Conservation (phyloP, 208 protist genomes). For the Crithidia sp. region DNA sequence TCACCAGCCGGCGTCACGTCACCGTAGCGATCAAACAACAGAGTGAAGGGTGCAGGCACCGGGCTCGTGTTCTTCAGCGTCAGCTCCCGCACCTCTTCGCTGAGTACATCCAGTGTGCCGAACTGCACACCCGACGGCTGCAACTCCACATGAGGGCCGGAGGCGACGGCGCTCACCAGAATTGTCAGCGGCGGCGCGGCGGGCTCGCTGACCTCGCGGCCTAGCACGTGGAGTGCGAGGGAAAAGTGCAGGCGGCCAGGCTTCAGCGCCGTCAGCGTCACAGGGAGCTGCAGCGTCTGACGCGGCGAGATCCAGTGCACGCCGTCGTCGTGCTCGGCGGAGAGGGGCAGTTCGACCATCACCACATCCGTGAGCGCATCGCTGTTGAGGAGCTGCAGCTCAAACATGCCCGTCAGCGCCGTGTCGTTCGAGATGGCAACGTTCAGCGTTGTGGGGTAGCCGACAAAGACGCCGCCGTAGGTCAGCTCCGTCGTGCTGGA, state of each 20-base stretch:
- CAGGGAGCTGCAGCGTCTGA: slow-evolving; percentile 57
- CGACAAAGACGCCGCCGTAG: slow-evolving; percentile 93
- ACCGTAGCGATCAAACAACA: slow-evolving; percentile 37
- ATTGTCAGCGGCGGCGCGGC: slow-evolving; percentile 46
- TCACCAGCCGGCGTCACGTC: neutral
- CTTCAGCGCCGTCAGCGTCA: slow-evolving; percentile 77
- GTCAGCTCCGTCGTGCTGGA: slow-evolving; percentile 67
- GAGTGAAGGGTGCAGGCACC: slow-evolving; percentile 62
- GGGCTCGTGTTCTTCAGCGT: slow-evolving; percentile 85
- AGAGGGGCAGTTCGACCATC: slow-evolving; percentile 28
- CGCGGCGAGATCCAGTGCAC: slow-evolving; percentile 43
- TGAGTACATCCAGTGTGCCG: slow-evolving; percentile 72
- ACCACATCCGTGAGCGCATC: slow-evolving; percentile 38
- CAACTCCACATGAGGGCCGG: slow-evolving; percentile 80
- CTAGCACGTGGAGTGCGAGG: slow-evolving; percentile 80
- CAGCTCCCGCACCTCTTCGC: slow-evolving; percentile 43
- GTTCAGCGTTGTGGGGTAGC: slow-evolving; percentile 84
- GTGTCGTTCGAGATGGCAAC: slow-evolving; percentile 93
- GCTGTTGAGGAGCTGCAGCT: slow-evolving; percentile 76
- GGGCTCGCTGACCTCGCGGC: slow-evolving; percentile 36
- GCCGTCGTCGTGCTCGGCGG: slow-evolving; percentile 30
- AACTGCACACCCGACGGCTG: slow-evolving; percentile 66
- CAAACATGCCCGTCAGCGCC: slow-evolving; percentile 92
- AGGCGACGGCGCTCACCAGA: slow-evolving; percentile 69
- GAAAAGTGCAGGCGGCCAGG: slow-evolving; percentile 86